These are phyloP conservation scores for Cucumis variabilis DNA, from an alignment of 331 rosid species.

Conservation along the genomic window DNA sequence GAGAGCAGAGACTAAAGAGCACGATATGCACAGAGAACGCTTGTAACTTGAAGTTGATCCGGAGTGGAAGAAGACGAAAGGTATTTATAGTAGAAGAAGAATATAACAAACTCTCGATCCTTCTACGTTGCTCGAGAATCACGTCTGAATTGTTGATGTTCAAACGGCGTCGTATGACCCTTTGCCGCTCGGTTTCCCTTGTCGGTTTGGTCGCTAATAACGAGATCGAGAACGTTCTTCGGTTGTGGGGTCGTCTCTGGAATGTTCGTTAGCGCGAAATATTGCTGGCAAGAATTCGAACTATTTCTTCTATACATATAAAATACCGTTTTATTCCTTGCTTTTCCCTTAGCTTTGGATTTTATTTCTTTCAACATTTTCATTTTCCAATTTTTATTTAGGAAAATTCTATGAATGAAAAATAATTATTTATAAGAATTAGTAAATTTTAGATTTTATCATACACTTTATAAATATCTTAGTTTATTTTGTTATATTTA, in stretches of 20 bases:
- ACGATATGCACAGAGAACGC: neutral
- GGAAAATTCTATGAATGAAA: too few relatives aligned
- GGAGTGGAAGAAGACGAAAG: neutral
- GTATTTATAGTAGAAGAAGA: neutral
- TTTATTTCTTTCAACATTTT: too few relatives aligned
- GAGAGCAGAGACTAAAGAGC: neutral
- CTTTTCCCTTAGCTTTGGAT: too few relatives aligned
- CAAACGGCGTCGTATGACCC: slow-evolving; percentile 12
- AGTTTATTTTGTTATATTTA: too few relatives aligned
- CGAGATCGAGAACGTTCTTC: slow-evolving; percentile 4
- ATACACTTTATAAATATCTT: too few relatives aligned
- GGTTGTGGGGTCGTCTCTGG: neutral
- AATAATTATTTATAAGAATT: too few relatives aligned
- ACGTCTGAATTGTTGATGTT: neutral
- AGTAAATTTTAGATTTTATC: too few relatives aligned
- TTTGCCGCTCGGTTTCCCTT: neutral
- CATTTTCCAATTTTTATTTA: too few relatives aligned
- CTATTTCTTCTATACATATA: too few relatives aligned
- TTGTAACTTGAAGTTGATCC: neutral
- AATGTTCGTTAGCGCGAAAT: neutral
- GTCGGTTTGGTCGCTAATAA: neutral
- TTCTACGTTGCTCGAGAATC: slow-evolving; percentile 53
- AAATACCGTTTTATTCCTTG: too few relatives aligned
- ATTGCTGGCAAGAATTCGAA: neutral
- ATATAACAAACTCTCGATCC: slow-evolving; percentile 38